Percentiles rank a stretch among this genome's conserved stretches.
phyloP scores from a whole-genome alignment of 2,329 filamentous ascomycete genomes.

The Clonostachys byssicola region DNA sequence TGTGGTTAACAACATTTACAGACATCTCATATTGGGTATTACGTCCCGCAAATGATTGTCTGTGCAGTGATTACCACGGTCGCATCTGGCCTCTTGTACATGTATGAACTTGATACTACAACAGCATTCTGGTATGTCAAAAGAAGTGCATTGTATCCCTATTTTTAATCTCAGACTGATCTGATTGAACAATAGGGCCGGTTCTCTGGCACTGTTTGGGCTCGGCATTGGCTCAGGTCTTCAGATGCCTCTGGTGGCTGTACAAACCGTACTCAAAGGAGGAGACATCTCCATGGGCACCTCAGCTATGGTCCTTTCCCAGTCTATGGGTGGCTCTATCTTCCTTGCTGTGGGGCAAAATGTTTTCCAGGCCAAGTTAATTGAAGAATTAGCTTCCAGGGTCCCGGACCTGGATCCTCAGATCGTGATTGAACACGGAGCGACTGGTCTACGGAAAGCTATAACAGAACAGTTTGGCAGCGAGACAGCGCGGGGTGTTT shows the following conservation, averaged over 20 bases:
- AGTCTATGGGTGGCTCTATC: conserved; percentile 7
- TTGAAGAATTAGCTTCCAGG: conserved; percentile 1
- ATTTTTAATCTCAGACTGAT: background rate
- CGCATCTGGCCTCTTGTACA: conserved; percentile 4
- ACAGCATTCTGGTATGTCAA: conserved; percentile 2
- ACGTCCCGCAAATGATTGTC: conserved; percentile 7
- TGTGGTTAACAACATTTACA: background rate
- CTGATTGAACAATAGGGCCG: conserved; percentile 3
- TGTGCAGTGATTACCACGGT: conserved; percentile 3
- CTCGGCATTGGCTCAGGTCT: conserved; percentile 6
- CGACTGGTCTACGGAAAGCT: conserved; percentile 43
- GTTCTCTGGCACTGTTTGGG: conserved; percentile 5
- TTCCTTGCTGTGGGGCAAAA: conserved; percentile 8
- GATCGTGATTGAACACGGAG: conserved; percentile 23
- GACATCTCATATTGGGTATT: conserved; percentile 7
- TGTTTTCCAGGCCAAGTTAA: conserved; percentile 8
- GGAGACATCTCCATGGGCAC: conserved; percentile 8
- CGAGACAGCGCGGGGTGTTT: conserved; percentile 40
- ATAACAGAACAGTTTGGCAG: conserved; percentile 25
- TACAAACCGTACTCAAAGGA: conserved; percentile 6
- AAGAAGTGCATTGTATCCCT: background rate
- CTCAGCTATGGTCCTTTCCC: conserved; percentile 6
- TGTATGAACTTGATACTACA: conserved; percentile 1
- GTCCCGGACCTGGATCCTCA: conserved; percentile 21
- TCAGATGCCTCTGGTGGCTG: conserved; percentile 7